Percentiles rank a stretch among this genome's conserved stretches.
phyloP scores from a whole-genome alignment of 2,329 filamentous ascomycete species.

The Laburnicola sp. region DNA sequence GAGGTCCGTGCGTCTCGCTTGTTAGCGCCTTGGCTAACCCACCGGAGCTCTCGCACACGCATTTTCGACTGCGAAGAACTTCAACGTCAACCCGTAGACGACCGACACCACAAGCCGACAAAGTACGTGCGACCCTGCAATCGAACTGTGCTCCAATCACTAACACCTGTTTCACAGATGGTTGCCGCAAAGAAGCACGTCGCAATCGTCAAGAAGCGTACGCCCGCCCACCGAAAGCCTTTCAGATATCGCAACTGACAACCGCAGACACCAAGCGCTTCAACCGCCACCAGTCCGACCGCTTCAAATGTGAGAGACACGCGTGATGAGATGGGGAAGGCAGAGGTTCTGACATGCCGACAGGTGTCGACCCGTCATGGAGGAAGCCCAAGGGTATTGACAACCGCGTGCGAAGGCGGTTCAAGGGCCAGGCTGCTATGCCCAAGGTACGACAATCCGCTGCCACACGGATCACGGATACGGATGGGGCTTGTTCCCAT shows the following conservation, averaged over 20 bases:
- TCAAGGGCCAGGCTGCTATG: conserved; percentile 95
- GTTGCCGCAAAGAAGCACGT: conserved; percentile 99
- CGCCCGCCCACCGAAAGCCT: conserved; percentile 51
- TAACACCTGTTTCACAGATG: conserved; percentile 65
- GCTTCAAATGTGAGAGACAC: conserved; percentile 72
- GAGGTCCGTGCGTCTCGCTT: not conserved
- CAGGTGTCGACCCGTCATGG: conserved; percentile 78
- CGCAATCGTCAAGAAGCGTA: conserved; percentile 99
- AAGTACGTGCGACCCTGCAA: conserved; percentile 34
- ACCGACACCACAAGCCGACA: conserved; percentile 42
- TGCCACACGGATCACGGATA: conserved; percentile 3
- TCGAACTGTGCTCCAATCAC: conserved; percentile 17
- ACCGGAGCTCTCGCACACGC: conserved; percentile 3
- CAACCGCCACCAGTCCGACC: conserved; percentile 96
- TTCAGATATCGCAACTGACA: conserved; percentile 41
- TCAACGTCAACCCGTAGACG: conserved; percentile 28
- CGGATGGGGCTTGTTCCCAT: not conserved
- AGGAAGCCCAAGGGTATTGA: conserved; percentile 99
- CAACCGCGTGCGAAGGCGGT: conserved; percentile 94
- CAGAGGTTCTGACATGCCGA: conserved; percentile 33
- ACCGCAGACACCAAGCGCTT: conserved; percentile 85
- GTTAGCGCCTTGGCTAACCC: conserved; percentile 5
- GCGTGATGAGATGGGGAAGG: conserved; percentile 9
- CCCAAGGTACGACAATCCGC: conserved; percentile 75
- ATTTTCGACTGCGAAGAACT: conserved; percentile 21